These are phyloP conservation scores for Hyphodiscus hymeniophilus DNA, from an alignment of 495 filamentous ascomycete species.

Conservation along the genomic window DNA sequence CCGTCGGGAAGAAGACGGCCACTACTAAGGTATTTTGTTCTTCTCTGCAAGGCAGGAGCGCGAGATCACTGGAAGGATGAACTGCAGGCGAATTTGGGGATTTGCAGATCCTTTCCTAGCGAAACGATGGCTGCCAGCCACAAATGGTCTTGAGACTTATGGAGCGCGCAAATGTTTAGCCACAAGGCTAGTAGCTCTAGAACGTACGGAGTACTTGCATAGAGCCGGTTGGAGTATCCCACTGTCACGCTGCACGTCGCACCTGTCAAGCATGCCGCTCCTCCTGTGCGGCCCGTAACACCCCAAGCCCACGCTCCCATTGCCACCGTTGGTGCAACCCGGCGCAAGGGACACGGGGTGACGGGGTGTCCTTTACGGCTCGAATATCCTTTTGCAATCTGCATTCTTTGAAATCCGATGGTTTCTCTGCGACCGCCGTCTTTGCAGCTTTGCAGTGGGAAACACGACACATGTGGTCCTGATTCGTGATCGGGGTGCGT, in stretches of 20 bases:
- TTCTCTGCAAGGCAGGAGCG: conserved; percentile 13
- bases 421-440: too few species aligned
- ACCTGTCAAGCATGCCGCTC: conserved; percentile 15
- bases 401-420: not conserved
- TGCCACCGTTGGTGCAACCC: conserved; percentile 18
- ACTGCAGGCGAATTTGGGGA: not conserved
- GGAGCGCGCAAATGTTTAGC: not conserved
- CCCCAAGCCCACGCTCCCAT: not conserved
- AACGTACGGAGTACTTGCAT: too few species aligned
- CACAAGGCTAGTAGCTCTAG: conserved; percentile 8
- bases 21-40: not conserved
- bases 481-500: too few species aligned
- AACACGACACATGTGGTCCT: not conserved
- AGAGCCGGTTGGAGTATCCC: conserved; percentile 15
- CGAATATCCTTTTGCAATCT: not conserved
- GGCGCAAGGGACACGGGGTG: conserved; percentile 13
- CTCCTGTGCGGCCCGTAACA: conserved; percentile 10
- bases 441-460: not conserved
- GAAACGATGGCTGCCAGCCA: not conserved
- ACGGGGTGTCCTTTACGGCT: conserved; percentile 10
- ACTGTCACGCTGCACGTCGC: conserved; percentile 6
- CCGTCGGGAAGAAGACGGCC: not conserved
- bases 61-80: not conserved
- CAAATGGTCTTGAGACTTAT: not conserved
- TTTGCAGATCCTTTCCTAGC: conserved; percentile 5